Conservation (phyloP, 1,284 basidiomycete genomes). For the Lignosus rhinocerotis region DNA sequence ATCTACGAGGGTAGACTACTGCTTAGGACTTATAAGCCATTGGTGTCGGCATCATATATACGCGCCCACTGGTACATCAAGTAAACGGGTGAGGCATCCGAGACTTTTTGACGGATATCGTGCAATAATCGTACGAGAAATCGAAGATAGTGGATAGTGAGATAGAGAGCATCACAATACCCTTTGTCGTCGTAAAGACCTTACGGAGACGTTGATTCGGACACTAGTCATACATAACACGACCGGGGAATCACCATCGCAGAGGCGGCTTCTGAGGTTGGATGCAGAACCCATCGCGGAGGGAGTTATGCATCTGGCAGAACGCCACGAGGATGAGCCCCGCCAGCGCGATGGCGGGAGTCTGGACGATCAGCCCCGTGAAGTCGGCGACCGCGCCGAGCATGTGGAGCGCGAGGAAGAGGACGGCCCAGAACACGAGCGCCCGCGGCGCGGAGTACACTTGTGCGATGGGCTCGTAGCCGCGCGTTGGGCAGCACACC, state of each 20-base stretch:
- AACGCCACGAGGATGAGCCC: conserved; percentile 8
- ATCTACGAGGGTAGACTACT: neutral
- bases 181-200: too few species aligned
- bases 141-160: too few species aligned
- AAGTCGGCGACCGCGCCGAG: conserved; percentile 18
- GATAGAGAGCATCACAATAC: too few species aligned
- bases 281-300: conserved; percentile 1
- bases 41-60: neutral
- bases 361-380: conserved; percentile 6
- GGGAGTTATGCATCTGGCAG: conserved; percentile 1
- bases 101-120: too few species aligned
- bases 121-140: too few species aligned
- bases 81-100: too few species aligned
- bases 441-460: conserved; percentile 23
- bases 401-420: conserved; percentile 21
- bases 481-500: conserved; percentile 13
- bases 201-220: too few species aligned
- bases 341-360: conserved; percentile 8
- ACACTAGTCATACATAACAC: too few species aligned
- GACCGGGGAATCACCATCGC: neutral
- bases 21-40: neutral
- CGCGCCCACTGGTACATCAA: neutral
- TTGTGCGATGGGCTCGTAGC: conserved; percentile 22
- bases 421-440: conserved; percentile 24
- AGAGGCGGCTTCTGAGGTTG: neutral